These are phyloP conservation scores for Arabidopsis arenosa DNA, from an alignment of 345 rosid species.

Conservation along the genomic window DNA sequence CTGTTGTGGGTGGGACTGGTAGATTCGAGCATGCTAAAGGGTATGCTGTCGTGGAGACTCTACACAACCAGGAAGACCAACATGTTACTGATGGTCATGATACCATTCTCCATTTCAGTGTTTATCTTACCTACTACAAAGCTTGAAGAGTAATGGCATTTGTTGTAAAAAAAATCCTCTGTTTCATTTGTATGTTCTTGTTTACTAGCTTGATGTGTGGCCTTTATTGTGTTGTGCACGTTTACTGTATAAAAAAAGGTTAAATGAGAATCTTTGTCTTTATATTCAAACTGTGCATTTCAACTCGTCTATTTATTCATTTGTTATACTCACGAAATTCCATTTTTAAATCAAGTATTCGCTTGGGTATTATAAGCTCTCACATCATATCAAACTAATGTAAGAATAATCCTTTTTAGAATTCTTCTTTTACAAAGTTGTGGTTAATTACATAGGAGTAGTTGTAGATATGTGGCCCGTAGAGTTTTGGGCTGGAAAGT, in stretches of 20 bases:
- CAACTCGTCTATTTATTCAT: too few species aligned
- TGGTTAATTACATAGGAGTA: neutral
- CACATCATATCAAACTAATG: neutral
- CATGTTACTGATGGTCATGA: constrained; percentile 85
- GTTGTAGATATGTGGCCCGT: too few species aligned
- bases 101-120: constrained; percentile 66
- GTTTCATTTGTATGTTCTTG: constrained; percentile 14
- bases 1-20: constrained; percentile 82
- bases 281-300: neutral
- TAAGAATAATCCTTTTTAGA: neutral
- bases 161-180: neutral
- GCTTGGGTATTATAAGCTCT: neutral
- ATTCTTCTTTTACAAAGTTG: neutral
- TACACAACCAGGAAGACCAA: constrained; percentile 62
- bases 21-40: constrained; percentile 75
- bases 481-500: neutral
- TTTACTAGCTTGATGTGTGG: constrained; percentile 33
- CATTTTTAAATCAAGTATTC: neutral
- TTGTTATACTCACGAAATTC: neutral
- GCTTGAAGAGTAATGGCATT: constrained; percentile 32
- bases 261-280: constrained; percentile 10
- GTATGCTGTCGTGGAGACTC: constrained; percentile 68
- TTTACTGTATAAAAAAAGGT: constrained; percentile 1
- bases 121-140: constrained; percentile 57
- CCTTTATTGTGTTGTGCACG: constrained; percentile 17